Percentiles rank a stretch among this genome's conserved stretches.
Conservation (phyloP, 2,329 filamentous ascomycete genomes). For the Botrytis deweyae region DNA sequence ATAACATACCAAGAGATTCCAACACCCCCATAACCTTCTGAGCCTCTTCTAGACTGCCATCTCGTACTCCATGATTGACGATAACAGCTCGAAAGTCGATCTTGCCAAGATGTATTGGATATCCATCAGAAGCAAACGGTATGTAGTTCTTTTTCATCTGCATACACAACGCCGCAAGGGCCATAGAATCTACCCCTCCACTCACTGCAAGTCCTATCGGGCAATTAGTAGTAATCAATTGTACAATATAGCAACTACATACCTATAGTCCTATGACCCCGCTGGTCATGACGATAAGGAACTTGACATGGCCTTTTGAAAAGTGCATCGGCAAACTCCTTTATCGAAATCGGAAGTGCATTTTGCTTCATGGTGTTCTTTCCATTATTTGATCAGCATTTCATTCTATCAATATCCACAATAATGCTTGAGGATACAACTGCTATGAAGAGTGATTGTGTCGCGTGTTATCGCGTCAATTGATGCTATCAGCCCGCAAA, state of each 20-base stretch:
- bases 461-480: conserved; percentile 1
- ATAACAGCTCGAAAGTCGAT: conserved; percentile 48
- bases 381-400: neutral
- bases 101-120: conserved; percentile 14
- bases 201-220: conserved; percentile 73
- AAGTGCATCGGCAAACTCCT: conserved; percentile 29
- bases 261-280: conserved; percentile 2
- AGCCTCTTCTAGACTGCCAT: conserved; percentile 54
- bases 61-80: conserved; percentile 58
- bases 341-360: conserved; percentile 23
- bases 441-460: neutral
- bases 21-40: conserved; percentile 44
- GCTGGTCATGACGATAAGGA: conserved; percentile 10
- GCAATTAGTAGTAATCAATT: neutral
- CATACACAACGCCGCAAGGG: conserved; percentile 73
- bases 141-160: conserved; percentile 37
- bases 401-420: neutral
- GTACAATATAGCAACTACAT: neutral
- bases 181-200: conserved; percentile 98
- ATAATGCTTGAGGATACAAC: neutral
- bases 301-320: conserved; percentile 23
- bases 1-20: conserved; percentile 29
- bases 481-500: neutral
- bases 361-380: conserved; percentile 19
- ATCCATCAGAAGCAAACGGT: conserved; percentile 1